Base-by-base conservation (phyloP, 768 basidiomycete genomes). In the Dioszegia crocea region DNA sequence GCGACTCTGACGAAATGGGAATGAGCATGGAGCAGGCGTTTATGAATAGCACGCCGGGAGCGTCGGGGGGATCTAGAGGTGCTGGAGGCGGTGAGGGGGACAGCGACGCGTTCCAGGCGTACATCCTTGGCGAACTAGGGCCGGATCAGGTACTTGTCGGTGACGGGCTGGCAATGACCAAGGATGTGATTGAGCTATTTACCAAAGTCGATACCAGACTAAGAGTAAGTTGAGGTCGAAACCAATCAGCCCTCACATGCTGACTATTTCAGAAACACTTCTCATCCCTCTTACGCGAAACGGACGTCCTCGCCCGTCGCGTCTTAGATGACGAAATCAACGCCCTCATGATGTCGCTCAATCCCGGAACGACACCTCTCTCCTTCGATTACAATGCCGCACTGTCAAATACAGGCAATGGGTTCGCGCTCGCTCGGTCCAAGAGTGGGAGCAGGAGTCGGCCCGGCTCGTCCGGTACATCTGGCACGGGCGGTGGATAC, bases 111-210 rank as follows among this genome's bases (percentile, higher is more conserved):
- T 61, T 72, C 23, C 63, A 68, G 45, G 57, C 64, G 24, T 60
- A 57, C 23, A 56, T 72, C 3, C 51, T 60, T 19, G 70, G 70
- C 11, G 67, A 72, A 17, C 41, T 72, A 38, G 65, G 65, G 6
- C 30, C n/a, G 27, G 62, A 67, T 58, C 39, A 62, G 56, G 62
- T 59, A 9, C 50, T 72, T 30, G 59, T 69, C 5, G 70, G 70
- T 17, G 71, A 70, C 21, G 71, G 71, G n/a, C 71, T 70, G 51
- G 59, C 64, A 47, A 52, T 67, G 54, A 73, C 71, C 3, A 59
- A 66, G 14, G 51, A 59, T 24, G 30, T 70, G 17, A 49, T 65
- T 1, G 71, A 73, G 19, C 44, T 67, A 24, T 65, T 73, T 47
- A 17, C 56, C 24, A 73, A 73, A 45, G 66, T 64, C 0, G 71